Conservation (phyloP, 2,329 filamentous ascomycete species). For the Alternaria metachromatica region DNA sequence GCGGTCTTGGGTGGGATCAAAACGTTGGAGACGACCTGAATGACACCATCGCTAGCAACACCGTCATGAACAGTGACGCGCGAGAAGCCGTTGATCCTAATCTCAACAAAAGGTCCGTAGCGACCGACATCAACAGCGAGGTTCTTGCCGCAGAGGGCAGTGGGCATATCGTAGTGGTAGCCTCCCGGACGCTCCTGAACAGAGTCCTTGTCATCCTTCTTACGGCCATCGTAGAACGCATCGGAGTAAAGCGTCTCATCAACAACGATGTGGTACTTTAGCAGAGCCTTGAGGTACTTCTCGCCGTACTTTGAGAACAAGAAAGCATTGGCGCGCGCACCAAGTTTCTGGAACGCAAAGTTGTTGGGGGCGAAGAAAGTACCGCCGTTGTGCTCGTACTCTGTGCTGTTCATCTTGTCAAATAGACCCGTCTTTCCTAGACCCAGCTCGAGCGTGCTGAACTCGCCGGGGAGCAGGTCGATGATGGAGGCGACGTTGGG, state of each 20-base stretch:
- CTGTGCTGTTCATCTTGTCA: constrained; percentile 62
- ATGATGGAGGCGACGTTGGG: constrained; percentile 70
- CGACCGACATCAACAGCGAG: constrained; percentile 74
- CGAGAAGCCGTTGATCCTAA: constrained; percentile 77
- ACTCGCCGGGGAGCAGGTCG: constrained; percentile 68
- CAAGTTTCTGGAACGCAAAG: constrained; percentile 77
- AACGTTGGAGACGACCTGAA: constrained; percentile 76
- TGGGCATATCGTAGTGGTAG: constrained; percentile 74
- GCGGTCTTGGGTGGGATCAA: constrained; percentile 74
- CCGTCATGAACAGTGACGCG: constrained; percentile 72
- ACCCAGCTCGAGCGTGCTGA: constrained; percentile 79
- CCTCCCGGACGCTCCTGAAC: constrained; percentile 47
- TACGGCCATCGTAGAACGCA: constrained; percentile 68
- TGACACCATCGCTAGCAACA: constrained; percentile 78
- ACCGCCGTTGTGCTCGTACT: constrained; percentile 62
- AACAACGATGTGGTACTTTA: constrained; percentile 79
- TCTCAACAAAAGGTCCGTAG: constrained; percentile 71
- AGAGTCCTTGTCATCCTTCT: constrained; percentile 30
- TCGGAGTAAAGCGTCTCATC: constrained; percentile 84
- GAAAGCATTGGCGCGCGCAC: constrained; percentile 77
- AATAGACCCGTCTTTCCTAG: constrained; percentile 76
- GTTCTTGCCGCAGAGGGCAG: constrained; percentile 69
- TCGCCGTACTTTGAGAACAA: constrained; percentile 78
- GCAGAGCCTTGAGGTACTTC: constrained; percentile 77
- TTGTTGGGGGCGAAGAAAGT: constrained; percentile 86